These are phyloP conservation scores for Mycena filopes DNA, from an alignment of 768 basidiomycete species.

Conservation along the genomic window DNA sequence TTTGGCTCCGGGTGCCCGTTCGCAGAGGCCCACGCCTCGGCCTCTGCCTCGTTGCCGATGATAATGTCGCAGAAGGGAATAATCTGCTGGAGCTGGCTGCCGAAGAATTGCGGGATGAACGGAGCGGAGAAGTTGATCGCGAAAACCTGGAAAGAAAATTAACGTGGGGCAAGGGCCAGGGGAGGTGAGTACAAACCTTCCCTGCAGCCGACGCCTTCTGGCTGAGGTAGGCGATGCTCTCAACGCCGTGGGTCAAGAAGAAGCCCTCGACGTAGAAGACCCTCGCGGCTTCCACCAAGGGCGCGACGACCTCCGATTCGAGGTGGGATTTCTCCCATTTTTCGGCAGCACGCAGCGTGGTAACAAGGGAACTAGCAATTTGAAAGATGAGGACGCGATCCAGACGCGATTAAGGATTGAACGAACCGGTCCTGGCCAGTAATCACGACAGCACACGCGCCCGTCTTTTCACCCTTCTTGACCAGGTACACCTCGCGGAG, in stretches of 20 bases:
- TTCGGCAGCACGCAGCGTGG: slow-evolving; percentile 90
- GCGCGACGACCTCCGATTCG: slow-evolving; percentile 76
- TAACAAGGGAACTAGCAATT: slow-evolving; percentile 83
- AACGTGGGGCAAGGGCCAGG: background rate
- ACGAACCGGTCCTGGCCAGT: slow-evolving; percentile 90
- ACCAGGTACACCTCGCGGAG: slow-evolving; percentile 91
- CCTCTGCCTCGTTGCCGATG: slow-evolving; percentile 98
- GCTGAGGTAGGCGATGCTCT: slow-evolving; percentile 76
- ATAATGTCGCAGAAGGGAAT: slow-evolving; percentile 88
- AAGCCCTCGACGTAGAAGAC: slow-evolving; percentile 96
- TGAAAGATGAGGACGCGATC: background rate
- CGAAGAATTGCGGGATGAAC: slow-evolving; percentile 96
- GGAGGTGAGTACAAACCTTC: slow-evolving; percentile 63
- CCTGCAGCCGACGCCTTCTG: slow-evolving; percentile 78
- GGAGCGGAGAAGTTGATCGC: slow-evolving; percentile 95
- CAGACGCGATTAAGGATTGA: background rate
- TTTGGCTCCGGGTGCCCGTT: slow-evolving; percentile 74
- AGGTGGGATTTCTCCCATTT: slow-evolving; percentile 88
- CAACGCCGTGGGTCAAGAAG: slow-evolving; percentile 94
- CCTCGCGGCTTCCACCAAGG: slow-evolving; percentile 82
- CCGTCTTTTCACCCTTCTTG: slow-evolving; percentile 87
- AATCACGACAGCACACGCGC: slow-evolving; percentile 95
- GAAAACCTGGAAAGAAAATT: slow-evolving; percentile 68
- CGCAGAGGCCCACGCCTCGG: slow-evolving; percentile 83
- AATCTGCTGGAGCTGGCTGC: slow-evolving; percentile 79